A percentile compares a stretch with the other conserved stretches of the same genome.
phyloP scores from a whole-genome alignment of 352 stramenopile genomes.

The Globisporangium heterothallicum region DNA sequence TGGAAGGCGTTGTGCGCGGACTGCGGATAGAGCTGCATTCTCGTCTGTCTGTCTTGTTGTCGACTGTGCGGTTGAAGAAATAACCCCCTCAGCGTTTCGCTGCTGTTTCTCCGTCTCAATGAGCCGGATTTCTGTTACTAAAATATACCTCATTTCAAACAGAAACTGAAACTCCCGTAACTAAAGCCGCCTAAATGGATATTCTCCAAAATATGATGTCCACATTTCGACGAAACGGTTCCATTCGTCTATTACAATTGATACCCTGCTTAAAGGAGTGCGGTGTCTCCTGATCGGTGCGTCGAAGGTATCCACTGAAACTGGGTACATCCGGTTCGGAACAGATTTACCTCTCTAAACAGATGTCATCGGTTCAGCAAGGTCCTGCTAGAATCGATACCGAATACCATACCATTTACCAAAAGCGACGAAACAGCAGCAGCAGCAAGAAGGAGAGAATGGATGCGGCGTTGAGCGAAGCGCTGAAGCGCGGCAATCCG shows the following conservation, averaged over 20 bases:
- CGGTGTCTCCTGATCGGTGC: no score
- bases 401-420: background rate
- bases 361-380: background rate
- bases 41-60: conserved; percentile 1
- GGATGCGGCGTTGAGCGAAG: conserved; percentile 88
- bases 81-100: background rate
- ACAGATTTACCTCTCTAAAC: background rate
- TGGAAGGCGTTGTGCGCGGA: conserved; percentile 57
- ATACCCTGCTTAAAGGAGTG: no score
- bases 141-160: background rate
- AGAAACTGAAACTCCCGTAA: no score
- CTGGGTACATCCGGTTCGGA: background rate
- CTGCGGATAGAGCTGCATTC: conserved; percentile 55
- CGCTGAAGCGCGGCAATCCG: conserved; percentile 89
- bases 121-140: background rate
- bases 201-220: no score
- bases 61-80: background rate
- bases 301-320: background rate
- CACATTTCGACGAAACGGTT: no score
- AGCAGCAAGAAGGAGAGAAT: conserved; percentile 22
- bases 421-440: conserved; percentile 7
- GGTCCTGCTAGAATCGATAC: background rate
- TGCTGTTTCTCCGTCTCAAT: background rate
- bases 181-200: no score
- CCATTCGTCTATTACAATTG: no score